phyloP scores from a whole-genome alignment of 768 basidiomycete species.

The Suillus bovinus region DNA sequence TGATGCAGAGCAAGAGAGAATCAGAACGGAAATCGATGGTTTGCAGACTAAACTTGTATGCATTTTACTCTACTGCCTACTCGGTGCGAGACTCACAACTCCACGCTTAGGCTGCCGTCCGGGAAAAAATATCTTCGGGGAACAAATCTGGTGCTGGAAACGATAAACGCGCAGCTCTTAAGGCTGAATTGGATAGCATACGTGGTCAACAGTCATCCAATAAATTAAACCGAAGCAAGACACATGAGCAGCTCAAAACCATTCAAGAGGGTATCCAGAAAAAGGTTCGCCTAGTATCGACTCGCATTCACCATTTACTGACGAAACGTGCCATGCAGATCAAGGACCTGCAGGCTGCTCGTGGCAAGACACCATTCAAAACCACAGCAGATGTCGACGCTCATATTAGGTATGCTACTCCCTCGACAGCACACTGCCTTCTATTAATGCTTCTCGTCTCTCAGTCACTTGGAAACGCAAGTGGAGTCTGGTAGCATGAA shows the following conservation, averaged over 20 bases:
- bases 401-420: slow-evolving; percentile 69
- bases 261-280: slow-evolving; percentile 78
- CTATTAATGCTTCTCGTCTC: slow-evolving; percentile 14
- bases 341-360: slow-evolving; percentile 83
- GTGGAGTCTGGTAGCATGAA: slow-evolving; percentile 92
- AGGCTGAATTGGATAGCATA: slow-evolving; percentile 78
- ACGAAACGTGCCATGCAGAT: slow-evolving; percentile 44
- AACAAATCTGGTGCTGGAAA: slow-evolving; percentile 63
- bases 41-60: slow-evolving; percentile 80
- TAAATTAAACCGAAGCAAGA: slow-evolving; percentile 70
- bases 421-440: slow-evolving; percentile 1
- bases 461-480: slow-evolving; percentile 81
- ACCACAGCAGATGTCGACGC: slow-evolving; percentile 83
- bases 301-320: neutral
- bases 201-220: slow-evolving; percentile 75
- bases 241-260: slow-evolving; percentile 75
- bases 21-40: slow-evolving; percentile 83
- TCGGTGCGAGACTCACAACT: slow-evolving; percentile 4
- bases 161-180: slow-evolving; percentile 71
- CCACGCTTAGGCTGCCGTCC: slow-evolving; percentile 56
- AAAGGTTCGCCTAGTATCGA: slow-evolving; percentile 53
- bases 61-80: slow-evolving; percentile 4
- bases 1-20: slow-evolving; percentile 80
- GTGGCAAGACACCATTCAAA: slow-evolving; percentile 78
- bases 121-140: slow-evolving; percentile 71